These are phyloP conservation scores for Nicotiana knightiana DNA, from an alignment of 257 asterid genomes.

Conservation along the genomic window DNA sequence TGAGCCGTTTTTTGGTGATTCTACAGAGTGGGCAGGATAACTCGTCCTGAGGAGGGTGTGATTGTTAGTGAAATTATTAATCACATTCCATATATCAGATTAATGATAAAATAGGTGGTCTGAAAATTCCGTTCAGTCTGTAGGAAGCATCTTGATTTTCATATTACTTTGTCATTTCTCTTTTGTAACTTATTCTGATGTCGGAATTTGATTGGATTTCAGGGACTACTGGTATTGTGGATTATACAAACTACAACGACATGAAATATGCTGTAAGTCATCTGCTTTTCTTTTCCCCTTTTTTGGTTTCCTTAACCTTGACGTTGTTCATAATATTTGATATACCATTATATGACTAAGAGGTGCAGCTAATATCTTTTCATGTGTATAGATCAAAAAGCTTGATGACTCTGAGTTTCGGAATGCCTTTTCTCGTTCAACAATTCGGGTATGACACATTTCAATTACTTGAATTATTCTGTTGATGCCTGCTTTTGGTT, in stretches of 20 bases:
- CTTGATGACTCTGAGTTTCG: slow-evolving; percentile 92
- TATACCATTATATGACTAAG: neutral
- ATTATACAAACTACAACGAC: slow-evolving; percentile 79
- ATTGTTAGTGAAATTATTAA: neutral
- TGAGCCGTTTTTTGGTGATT: neutral
- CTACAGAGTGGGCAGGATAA: neutral
- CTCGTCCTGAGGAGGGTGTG: neutral
- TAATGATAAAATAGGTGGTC: neutral
- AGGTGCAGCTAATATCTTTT: neutral
- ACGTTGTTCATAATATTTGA: neutral
- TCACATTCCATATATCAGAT: neutral
- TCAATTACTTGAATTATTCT: neutral
- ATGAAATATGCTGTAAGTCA: slow-evolving; percentile 84
- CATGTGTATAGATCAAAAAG: slow-evolving; percentile 61
- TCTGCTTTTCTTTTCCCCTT: neutral
- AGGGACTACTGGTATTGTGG: slow-evolving; percentile 93
- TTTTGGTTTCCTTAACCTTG: neutral
- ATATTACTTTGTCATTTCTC: neutral
- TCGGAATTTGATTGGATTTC: slow-evolving; percentile 8
- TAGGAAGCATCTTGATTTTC: neutral
- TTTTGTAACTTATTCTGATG: neutral
- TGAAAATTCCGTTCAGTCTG: too few species aligned
- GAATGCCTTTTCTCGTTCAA: slow-evolving; percentile 77
- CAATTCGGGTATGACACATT: slow-evolving; percentile 54
- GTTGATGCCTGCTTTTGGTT: neutral